A percentile compares a stretch with the other conserved stretches of the same genome.
Evolutionary conservation across 805 yeast species (phyloP).

Genomic region (Babjeviella inositovora): DNA sequence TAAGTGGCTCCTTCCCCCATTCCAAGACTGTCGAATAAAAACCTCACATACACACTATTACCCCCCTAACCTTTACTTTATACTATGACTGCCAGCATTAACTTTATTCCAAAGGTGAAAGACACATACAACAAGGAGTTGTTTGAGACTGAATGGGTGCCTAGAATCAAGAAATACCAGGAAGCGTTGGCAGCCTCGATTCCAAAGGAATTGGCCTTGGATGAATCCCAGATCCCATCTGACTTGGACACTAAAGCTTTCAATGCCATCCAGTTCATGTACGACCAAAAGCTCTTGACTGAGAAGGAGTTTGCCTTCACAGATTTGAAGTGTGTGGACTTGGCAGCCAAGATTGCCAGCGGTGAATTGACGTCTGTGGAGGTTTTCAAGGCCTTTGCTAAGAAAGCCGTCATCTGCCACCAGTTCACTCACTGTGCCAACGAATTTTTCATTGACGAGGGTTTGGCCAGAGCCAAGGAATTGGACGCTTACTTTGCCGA

Average conservation of each 20-base stretch:
- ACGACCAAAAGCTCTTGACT: constrained; percentile 12
- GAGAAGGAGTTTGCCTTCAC: constrained; percentile 24
- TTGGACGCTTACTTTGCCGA: constrained; percentile 16
- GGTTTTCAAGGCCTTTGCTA: constrained; percentile 47
- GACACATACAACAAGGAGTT: no score
- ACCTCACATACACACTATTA: no score
- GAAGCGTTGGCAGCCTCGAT: constrained; percentile 9
- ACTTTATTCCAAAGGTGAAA: no score
- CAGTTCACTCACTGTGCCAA: constrained; percentile 37
- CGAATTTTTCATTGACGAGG: constrained; percentile 17
- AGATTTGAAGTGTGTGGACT: constrained; percentile 19
- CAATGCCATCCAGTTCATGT: constrained; percentile 16
- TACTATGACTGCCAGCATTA: no score
- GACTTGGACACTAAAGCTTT: constrained; percentile 15
- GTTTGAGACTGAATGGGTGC: constrained; percentile 22
- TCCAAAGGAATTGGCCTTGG: constrained; percentile 10
- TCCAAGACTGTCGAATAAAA: no score
- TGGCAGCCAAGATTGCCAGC: constrained; percentile 23
- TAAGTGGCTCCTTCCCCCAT: no score
- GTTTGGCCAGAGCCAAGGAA: constrained; percentile 17
- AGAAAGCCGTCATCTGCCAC: constrained; percentile 48
- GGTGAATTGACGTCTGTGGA: constrained; percentile 31
- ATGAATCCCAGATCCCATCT: constrained; percentile 13
- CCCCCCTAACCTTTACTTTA: no score
- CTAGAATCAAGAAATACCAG: constrained; percentile 25